Evolutionary conservation across 805 yeast species (phyloP), one percentile per base, ranked within the genome.

Genomic region (Spathaspora arborariae): DNA sequence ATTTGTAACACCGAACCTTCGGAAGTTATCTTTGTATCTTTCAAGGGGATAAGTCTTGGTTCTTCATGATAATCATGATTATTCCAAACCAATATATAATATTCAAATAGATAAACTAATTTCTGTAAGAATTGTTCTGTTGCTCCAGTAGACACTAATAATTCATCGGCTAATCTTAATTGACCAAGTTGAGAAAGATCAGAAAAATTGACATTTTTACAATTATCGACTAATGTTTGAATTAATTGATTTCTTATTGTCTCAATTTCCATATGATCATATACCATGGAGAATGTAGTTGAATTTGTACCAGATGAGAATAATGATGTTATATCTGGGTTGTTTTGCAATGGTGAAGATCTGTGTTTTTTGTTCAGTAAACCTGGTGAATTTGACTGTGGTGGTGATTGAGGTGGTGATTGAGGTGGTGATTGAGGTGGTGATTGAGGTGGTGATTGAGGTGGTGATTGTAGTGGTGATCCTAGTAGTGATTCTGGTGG

Each of bases 81-180:
- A 20, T 39, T 47, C 55, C 66, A 64, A 5, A 68, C 39, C 10
- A 67, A 57, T 30, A 71, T 46, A 48, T 57, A 64, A 38, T 70
- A 60, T 15, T 64, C 59, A 51, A 72, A 72, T 3, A 72, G 53
- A 42, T 67, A 72, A 5, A 63, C 67, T 4, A 48, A 56, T 18
- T 42, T 44, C 30, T 50, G 42, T 13, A 27, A 27, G 18, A 44
- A 40, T 20, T 44, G 51, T 2, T 39, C 33, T 2, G 22, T 20
- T 5, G 49, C 54, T 26, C 53, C 53, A 16, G 48, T 45, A 20
- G 63, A 57, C 2, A 68, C 65, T 4, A 49, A 45, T 8, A 72
- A 54, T 10, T 48, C 49, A 53, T 72, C 77, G 5, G 64, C 74
- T 19, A 72, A 50, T 20, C 75, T 55, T 39, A 72, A 57, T 2